Conservation (phyloP, 2,329 filamentous ascomycete species). For the Diplodia corticola region DNA sequence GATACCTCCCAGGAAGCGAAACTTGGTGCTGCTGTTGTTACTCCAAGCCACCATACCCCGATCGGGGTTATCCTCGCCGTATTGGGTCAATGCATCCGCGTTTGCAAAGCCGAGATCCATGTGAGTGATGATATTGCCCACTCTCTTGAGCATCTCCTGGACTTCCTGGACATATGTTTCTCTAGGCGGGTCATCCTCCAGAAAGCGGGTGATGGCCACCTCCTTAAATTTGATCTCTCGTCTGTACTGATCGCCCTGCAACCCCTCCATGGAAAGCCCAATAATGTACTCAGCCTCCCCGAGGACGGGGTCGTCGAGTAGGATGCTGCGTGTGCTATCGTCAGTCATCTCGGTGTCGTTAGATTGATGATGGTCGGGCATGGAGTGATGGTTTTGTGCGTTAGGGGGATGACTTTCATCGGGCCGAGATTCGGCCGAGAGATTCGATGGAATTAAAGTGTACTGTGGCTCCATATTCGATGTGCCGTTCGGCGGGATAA, state of each 20-base stretch:
- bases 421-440: neutral
- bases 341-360: slow-evolving; percentile 2
- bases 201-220: neutral
- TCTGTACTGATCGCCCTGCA: slow-evolving; percentile 21
- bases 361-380: neutral
- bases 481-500: neutral
- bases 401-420: neutral
- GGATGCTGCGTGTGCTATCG: neutral
- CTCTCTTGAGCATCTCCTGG: neutral
- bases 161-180: neutral
- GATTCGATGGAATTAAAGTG: slow-evolving; percentile 4
- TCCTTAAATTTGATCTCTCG: slow-evolving; percentile 2
- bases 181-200: neutral
- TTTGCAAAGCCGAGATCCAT: slow-evolving; percentile 13
- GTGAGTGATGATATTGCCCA: slow-evolving; percentile 3
- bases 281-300: slow-evolving; percentile 18
- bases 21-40: slow-evolving; percentile 35
- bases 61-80: slow-evolving; percentile 26
- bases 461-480: neutral
- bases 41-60: slow-evolving; percentile 27
- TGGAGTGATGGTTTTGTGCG: neutral
- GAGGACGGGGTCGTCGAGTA: neutral
- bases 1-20: slow-evolving; percentile 37
- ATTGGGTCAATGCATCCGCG: slow-evolving; percentile 16
- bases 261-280: slow-evolving; percentile 18